Evolutionary conservation across 192 early-diverging fungal species (phyloP).

Genomic region (Podila clonocystis): DNA sequence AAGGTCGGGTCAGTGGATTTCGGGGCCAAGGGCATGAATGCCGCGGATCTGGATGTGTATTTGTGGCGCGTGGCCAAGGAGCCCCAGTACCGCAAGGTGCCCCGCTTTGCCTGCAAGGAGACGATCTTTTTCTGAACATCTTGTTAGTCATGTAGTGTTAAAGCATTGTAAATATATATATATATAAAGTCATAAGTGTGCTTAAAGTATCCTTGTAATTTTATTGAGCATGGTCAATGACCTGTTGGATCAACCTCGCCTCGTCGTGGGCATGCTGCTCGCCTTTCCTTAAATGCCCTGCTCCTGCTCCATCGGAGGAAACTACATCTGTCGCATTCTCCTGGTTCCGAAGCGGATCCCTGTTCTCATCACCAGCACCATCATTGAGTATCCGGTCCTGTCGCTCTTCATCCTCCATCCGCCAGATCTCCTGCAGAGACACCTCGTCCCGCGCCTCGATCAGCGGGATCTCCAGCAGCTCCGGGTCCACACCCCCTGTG

Average conservation of each 20-base stretch:
- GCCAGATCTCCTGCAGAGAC: constrained; percentile 44
- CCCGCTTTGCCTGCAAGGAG: constrained; percentile 67
- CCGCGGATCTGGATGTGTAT: constrained; percentile 71
- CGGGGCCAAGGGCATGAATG: constrained; percentile 43
- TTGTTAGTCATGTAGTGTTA: background rate
- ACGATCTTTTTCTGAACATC: constrained; percentile 73
- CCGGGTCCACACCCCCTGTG: background rate
- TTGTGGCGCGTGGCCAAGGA: constrained; percentile 82
- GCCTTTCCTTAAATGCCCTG: constrained; percentile 17
- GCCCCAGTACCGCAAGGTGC: constrained; percentile 62
- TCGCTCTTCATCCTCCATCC: constrained; percentile 44
- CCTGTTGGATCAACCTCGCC: constrained; percentile 24
- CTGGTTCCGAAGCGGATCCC: background rate
- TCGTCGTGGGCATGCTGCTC: constrained; percentile 35
- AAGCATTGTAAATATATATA: no score
- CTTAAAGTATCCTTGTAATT: no score
- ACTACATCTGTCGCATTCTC: background rate
- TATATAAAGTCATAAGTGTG: no score
- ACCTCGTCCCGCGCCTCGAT: constrained; percentile 36
- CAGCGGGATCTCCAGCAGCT: constrained; percentile 16
- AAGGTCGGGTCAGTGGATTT: constrained; percentile 42
- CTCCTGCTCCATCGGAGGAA: background rate
- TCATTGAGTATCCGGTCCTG: constrained; percentile 14
- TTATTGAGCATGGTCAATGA: constrained; percentile 1
- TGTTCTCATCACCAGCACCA: background rate